These are phyloP conservation scores for Madurella fahalii DNA, from an alignment of 2,329 filamentous ascomycete genomes.

Conservation along the genomic window DNA sequence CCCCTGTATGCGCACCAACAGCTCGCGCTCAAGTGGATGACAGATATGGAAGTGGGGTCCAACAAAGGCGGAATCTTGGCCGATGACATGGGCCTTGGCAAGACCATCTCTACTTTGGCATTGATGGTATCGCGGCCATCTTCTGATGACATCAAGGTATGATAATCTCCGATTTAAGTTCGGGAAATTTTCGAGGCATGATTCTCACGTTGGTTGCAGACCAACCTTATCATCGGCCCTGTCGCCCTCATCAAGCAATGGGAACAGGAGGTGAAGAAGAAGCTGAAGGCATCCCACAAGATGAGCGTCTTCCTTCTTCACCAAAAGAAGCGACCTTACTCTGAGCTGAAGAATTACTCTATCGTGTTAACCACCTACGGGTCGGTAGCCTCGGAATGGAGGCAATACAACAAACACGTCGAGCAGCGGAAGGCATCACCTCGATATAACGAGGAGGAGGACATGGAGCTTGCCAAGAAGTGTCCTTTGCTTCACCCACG, in stretches of 20 bases:
- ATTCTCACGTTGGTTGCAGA: constrained; percentile 33
- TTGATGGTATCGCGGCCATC: constrained; percentile 69
- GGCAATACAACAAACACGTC: constrained; percentile 53
- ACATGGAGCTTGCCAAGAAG: constrained; percentile 33
- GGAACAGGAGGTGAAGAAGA: constrained; percentile 72
- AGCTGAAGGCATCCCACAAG: constrained; percentile 56
- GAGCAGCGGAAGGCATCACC: constrained; percentile 43
- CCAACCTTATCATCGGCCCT: constrained; percentile 78
- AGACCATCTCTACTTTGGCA: constrained; percentile 78
- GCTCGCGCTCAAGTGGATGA: constrained; percentile 72
- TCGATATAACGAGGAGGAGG: constrained; percentile 28
- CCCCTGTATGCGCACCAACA: constrained; percentile 78
- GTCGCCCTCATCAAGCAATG: constrained; percentile 79
- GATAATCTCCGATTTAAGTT: not conserved
- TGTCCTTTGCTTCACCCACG: constrained; percentile 58
- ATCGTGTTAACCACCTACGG: constrained; percentile 78
- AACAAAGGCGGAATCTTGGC: constrained; percentile 76
- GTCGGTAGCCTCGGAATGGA: constrained; percentile 63
- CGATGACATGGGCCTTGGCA: constrained; percentile 80
- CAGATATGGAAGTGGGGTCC: constrained; percentile 66
- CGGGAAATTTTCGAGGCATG: no score
- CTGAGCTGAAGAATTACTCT: constrained; percentile 61
- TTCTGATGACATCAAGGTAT: constrained; percentile 45
- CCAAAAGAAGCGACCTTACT: constrained; percentile 54
- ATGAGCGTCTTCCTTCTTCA: constrained; percentile 69